Evolutionary conservation across 2,329 filamentous ascomycete species (phyloP).

Genomic region (Albophoma yamanashiensis): DNA sequence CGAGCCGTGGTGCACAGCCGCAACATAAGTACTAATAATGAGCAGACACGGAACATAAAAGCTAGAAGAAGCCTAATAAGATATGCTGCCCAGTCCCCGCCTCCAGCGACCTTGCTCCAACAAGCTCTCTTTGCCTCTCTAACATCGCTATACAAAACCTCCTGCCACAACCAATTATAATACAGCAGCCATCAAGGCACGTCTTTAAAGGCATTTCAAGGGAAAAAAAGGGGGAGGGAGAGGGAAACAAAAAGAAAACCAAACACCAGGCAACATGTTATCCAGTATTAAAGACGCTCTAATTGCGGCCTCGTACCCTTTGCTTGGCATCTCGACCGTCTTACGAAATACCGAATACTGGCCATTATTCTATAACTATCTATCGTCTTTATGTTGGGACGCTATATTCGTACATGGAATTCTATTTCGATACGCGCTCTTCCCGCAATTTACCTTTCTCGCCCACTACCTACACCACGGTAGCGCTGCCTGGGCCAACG

Average conservation of each 20-base stretch:
- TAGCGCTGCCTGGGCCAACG: not conserved
- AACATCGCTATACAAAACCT: no score
- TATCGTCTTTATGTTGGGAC: not conserved
- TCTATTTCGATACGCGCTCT: not conserved
- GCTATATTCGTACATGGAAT: not conserved
- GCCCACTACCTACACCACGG: not conserved
- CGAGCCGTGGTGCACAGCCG: no score
- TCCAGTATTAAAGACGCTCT: not conserved
- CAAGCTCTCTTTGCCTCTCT: not conserved
- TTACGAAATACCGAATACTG: not conserved
- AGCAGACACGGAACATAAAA: not conserved
- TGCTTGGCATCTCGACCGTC: not conserved
- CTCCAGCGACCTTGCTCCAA: not conserved
- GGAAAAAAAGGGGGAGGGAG: no score
- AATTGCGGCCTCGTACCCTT: not conserved
- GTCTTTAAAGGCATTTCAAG: no score
- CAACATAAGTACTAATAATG: no score
- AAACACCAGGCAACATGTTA: not conserved
- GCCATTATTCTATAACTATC: not conserved
- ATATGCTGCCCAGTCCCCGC: not conserved
- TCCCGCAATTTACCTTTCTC: not conserved
- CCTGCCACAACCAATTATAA: no score
- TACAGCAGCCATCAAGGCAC: no score
- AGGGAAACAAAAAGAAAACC: no score
- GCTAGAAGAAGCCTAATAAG: not conserved